A percentile compares a stretch with the other conserved stretches of the same genome.
These are phyloP conservation scores for Dactylonectria estremocensis DNA, from an alignment of 2,329 filamentous ascomycete species.

Conservation along the genomic window DNA sequence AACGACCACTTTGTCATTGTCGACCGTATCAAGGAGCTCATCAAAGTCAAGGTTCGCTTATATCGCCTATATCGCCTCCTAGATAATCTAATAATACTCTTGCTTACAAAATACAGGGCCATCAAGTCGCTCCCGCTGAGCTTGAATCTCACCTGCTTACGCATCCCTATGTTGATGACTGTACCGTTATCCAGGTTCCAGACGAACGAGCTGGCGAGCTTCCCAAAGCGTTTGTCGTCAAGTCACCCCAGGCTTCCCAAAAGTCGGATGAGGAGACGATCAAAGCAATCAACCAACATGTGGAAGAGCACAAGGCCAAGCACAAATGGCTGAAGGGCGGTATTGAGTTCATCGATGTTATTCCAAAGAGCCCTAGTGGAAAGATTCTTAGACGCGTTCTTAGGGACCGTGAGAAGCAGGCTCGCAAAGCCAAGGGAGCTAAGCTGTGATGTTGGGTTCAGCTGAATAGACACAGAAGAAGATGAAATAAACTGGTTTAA, in stretches of 20 bases:
- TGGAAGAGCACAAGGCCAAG: constrained; percentile 75
- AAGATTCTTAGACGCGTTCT: constrained; percentile 80
- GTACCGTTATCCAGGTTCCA: constrained; percentile 80
- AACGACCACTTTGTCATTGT: constrained; percentile 87
- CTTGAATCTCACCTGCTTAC: constrained; percentile 81
- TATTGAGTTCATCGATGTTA: constrained; percentile 73
- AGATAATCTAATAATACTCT: too few relatives aligned
- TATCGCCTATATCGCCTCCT: too few relatives aligned
- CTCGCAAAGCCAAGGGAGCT: constrained; percentile 10
- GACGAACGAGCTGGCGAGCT: constrained; percentile 71
- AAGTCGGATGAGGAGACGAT: constrained; percentile 66
- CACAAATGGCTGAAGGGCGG: constrained; percentile 77
- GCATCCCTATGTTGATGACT: constrained; percentile 79
- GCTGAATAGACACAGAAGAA: too few relatives aligned
- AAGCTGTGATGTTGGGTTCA: constrained; percentile 4
- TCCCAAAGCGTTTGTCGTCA: constrained; percentile 73
- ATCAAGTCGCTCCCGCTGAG: constrained; percentile 84
- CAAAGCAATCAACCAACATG: constrained; percentile 69
- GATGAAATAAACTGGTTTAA: too few relatives aligned
- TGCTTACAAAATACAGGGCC: constrained; percentile 40
- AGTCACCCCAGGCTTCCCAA: constrained; percentile 61
- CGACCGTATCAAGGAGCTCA: constrained; percentile 79
- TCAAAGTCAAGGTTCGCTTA: constrained; percentile 77
- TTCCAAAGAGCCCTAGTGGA: constrained; percentile 80
- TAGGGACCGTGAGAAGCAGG: constrained; percentile 74